phyloP scores from a whole-genome alignment of 2,329 filamentous ascomycete species.

The Colletotrichum eleusines region DNA sequence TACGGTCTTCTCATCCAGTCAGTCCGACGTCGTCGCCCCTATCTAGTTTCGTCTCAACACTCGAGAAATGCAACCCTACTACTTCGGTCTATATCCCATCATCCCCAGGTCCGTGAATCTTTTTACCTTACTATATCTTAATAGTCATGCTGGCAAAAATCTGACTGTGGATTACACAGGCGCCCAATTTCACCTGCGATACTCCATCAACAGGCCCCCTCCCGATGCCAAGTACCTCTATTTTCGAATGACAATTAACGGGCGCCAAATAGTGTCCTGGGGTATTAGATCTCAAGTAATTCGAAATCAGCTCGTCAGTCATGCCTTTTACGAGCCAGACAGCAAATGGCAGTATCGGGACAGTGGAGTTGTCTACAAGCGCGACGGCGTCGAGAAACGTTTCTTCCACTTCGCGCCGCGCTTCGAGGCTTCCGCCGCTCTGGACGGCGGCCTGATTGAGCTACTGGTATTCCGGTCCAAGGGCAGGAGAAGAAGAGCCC shows the following conservation, averaged over 20 bases:
- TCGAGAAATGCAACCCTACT: conserved; percentile 54
- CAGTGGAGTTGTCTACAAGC: conserved; percentile 49
- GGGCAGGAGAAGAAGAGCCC: conserved; percentile 57
- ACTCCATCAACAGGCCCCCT: conserved; percentile 54
- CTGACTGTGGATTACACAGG: conserved; percentile 51
- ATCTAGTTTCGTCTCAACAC: conserved; percentile 43
- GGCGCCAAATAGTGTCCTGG: conserved; percentile 64
- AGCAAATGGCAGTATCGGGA: conserved; percentile 56
- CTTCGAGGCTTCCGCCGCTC: conserved; percentile 55
- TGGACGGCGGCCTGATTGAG: conserved; percentile 68
- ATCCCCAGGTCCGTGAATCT: conserved; percentile 56
- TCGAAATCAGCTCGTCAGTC: conserved; percentile 56
- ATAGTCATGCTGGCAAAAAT: neutral
- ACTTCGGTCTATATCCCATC: conserved; percentile 70
- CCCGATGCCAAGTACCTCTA: conserved; percentile 57
- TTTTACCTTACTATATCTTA: neutral
- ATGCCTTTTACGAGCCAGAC: conserved; percentile 63
- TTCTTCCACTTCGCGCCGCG: conserved; percentile 63
- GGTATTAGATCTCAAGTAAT: conserved; percentile 57
- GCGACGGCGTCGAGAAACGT: conserved; percentile 60
- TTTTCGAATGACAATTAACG: conserved; percentile 69
- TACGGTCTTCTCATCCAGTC: conserved; percentile 44
- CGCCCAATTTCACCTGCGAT: conserved; percentile 65
- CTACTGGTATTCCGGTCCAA: conserved; percentile 65
- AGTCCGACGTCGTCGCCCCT: conserved; percentile 1